A percentile compares a stretch with the other conserved stretches of the same genome.
These are phyloP conservation scores for Pilatotrama ljubarskyi DNA, from an alignment of 768 basidiomycete species.

Conservation along the genomic window DNA sequence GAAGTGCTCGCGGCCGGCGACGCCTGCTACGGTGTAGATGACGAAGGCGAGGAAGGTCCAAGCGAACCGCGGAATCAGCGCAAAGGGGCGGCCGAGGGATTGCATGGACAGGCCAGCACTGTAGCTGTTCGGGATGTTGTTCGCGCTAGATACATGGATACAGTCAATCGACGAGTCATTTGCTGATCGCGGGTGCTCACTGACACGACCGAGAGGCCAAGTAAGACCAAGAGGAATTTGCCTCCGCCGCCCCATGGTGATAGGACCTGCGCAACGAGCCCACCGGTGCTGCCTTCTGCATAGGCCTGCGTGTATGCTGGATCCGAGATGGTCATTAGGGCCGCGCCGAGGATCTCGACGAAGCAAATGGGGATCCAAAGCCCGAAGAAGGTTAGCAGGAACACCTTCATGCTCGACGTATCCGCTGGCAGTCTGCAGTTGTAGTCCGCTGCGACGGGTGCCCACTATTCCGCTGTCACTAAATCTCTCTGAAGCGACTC, in stretches of 20 bases:
- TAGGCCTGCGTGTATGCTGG: slow-evolving; percentile 39
- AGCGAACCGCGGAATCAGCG: slow-evolving; percentile 42
- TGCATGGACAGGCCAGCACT: slow-evolving; percentile 47
- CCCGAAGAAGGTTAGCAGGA: slow-evolving; percentile 51
- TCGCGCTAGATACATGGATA: slow-evolving; percentile 35
- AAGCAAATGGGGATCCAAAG: slow-evolving; percentile 49
- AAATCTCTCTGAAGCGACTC: background rate
- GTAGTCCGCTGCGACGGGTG: slow-evolving; percentile 55
- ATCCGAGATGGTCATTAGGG: slow-evolving; percentile 41
- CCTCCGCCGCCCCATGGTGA: slow-evolving; percentile 42
- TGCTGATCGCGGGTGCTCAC: background rate
- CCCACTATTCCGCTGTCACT: slow-evolving; percentile 35
- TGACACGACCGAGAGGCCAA: slow-evolving; percentile 44
- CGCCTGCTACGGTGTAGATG: slow-evolving; percentile 47
- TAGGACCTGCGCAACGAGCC: slow-evolving; percentile 44
- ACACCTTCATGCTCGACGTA: slow-evolving; percentile 44
- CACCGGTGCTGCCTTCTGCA: slow-evolving; percentile 42
- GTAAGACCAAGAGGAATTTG: slow-evolving; percentile 47
- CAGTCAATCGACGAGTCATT: background rate
- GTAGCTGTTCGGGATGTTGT: slow-evolving; percentile 51
- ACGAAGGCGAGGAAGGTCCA: slow-evolving; percentile 41
- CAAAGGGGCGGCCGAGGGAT: slow-evolving; percentile 42
- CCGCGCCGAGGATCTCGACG: slow-evolving; percentile 50
- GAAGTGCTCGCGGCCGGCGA: slow-evolving; percentile 48
- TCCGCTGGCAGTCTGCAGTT: slow-evolving; percentile 49